Evolutionary conservation across 345 rosid species (phyloP), one percentile per base, ranked within the genome.

Genomic region (Mallotus nudiflorus): DNA sequence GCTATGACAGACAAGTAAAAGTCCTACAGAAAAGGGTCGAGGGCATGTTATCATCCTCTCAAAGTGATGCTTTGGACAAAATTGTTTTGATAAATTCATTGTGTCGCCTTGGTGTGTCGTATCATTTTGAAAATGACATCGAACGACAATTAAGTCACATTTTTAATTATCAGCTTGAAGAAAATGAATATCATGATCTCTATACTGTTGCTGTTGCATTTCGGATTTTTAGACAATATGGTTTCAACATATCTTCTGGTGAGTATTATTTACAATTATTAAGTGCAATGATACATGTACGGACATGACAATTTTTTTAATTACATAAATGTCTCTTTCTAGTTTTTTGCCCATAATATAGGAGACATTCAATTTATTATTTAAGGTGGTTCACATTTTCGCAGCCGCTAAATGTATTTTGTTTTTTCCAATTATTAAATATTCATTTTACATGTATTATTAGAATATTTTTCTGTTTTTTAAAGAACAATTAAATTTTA

Each of bases 181-280:
- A 60, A 37, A 60, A 37, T 0, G 65, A 60, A 0, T 60, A n/a
- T 35, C n/a, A n/a, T n/a, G 65, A 60, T 19, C 64, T 60, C 27
- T 60, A 35, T 6, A 19, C 46, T 5, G n/a, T 35, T 35, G 22
- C 65, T 0, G 4, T 60, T 35, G 28, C 18, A n/a, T 60, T 60
- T n/a, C 46, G 65, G 19, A 46, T 60, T 19, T 39, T 60, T 5
- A 60, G 65, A 37, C 65, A 60, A n/a, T 46, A 60, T 60, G 65
- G 65, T 35, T 60, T 60, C 46, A 60, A 60, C n/a, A 60, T 60
- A 27, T 20, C 65, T 60, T 35, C 28, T 19, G 65, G 65, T 60
- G 4, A n/a, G 65, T 6, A 33, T 33, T 33, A 6, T 33, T 33
- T 33, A 33, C 37, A 33, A n/a, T n/a, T n/a, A n/a, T n/a, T n/a